These are phyloP conservation scores for Oryza punctata DNA, from an alignment of 176 grass and related monocot species.

Conservation along the genomic window DNA sequence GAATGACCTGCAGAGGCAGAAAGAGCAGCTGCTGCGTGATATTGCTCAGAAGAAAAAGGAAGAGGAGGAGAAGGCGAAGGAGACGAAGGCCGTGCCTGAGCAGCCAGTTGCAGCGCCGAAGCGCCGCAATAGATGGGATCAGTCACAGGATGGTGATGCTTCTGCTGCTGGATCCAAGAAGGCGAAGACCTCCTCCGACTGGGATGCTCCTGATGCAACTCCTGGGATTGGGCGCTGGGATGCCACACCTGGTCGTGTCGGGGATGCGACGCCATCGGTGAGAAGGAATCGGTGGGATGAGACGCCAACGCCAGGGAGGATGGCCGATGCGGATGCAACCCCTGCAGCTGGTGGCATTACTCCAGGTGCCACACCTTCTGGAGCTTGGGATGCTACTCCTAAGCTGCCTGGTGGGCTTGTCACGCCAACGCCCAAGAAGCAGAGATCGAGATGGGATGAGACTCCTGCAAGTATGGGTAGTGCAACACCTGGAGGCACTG, in stretches of 20 bases:
- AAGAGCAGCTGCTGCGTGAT: slow-evolving; percentile 73
- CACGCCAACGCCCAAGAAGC: slow-evolving; percentile 91
- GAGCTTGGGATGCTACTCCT: slow-evolving; percentile 93
- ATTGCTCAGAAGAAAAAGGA: slow-evolving; percentile 86
- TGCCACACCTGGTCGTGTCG: slow-evolving; percentile 73
- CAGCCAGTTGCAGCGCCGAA: slow-evolving; percentile 49
- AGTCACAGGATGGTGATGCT: slow-evolving; percentile 74
- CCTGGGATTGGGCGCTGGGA: slow-evolving; percentile 86
- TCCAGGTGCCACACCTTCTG: slow-evolving; percentile 76
- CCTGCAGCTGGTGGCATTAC: slow-evolving; percentile 73
- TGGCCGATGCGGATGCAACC: slow-evolving; percentile 88
- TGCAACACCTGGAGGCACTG: slow-evolving; percentile 52
- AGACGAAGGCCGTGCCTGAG: slow-evolving; percentile 49
- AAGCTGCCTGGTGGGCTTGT: slow-evolving; percentile 79
- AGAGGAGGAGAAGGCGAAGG: slow-evolving; percentile 74
- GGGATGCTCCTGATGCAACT: slow-evolving; percentile 91
- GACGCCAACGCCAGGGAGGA: slow-evolving; percentile 87
- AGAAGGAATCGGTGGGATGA: slow-evolving; percentile 97
- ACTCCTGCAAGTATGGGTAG: slow-evolving; percentile 78
- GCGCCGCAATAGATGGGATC: slow-evolving; percentile 94
- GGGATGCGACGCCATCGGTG: slow-evolving; percentile 73
- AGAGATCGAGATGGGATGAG: slow-evolving; percentile 96
- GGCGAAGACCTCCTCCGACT: slow-evolving; percentile 68
- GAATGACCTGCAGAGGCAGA: slow-evolving; percentile 62
- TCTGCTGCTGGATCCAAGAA: slow-evolving; percentile 54